Percentiles rank a stretch among this genome's conserved stretches.
These are phyloP conservation scores for Boletellus emodensis DNA, from an alignment of 768 basidiomycete genomes.

Conservation along the genomic window DNA sequence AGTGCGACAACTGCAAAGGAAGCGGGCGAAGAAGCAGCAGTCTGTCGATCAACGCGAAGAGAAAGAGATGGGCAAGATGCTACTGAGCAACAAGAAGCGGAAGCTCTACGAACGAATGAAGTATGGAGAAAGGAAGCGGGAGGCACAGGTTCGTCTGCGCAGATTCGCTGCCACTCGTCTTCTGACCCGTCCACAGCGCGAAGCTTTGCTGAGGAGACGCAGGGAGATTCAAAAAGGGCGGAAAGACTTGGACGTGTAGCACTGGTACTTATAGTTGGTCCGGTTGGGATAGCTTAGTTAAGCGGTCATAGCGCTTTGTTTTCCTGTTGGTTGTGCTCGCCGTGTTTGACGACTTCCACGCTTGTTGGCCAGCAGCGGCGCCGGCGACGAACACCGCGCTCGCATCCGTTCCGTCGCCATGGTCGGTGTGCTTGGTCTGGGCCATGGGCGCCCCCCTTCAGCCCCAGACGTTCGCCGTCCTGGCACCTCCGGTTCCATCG, in stretches of 20 bases:
- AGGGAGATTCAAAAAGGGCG: constrained; percentile 45
- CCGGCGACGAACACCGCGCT: neutral
- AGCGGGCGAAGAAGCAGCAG: constrained; percentile 31
- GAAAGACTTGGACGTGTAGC: constrained; percentile 15
- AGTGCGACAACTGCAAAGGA: constrained; percentile 56
- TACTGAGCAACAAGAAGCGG: constrained; percentile 93
- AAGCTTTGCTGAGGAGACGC: constrained; percentile 56
- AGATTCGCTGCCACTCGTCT: neutral
- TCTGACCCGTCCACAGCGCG: constrained; percentile 43
- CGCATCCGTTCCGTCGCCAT: constrained; percentile 17
- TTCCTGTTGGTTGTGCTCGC: constrained; percentile 5
- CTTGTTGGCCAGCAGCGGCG: neutral
- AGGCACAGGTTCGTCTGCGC: constrained; percentile 62
- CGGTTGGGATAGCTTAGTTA: constrained; percentile 3
- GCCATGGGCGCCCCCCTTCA: constrained; percentile 33
- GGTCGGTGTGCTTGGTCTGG: constrained; percentile 38
- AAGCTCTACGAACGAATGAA: constrained; percentile 95
- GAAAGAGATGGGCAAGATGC: constrained; percentile 93
- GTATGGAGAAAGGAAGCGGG: constrained; percentile 73
- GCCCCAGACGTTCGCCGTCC: constrained; percentile 18
- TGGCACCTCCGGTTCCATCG: constrained; percentile 26
- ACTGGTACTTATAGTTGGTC: constrained; percentile 22
- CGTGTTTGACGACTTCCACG: constrained; percentile 1
- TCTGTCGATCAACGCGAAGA: constrained; percentile 41
- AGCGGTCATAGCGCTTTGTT: constrained; percentile 5